Evolutionary conservation across 2,329 filamentous ascomycete genomes (phyloP).

Genomic region (Aphanocladium album): DNA sequence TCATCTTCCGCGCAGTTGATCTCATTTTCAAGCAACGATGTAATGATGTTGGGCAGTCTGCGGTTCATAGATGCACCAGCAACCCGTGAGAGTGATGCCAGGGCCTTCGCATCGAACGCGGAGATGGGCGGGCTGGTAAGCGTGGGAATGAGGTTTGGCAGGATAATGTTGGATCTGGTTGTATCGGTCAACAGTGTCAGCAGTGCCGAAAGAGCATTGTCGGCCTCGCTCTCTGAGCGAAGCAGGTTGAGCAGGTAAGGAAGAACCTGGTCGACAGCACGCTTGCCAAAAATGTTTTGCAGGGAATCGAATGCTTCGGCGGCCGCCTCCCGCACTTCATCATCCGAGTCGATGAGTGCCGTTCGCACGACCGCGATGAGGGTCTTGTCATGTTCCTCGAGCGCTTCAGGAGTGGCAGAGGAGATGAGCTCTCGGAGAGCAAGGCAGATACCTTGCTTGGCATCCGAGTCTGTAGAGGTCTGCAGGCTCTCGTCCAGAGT

Average conservation of each 20-base stretch:
- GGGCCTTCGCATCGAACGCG: slow-evolving; percentile 87
- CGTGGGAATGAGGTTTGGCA: slow-evolving; percentile 93
- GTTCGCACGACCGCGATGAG: slow-evolving; percentile 91
- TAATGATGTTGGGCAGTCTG: slow-evolving; percentile 82
- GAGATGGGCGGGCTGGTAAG: slow-evolving; percentile 86
- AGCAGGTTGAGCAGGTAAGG: slow-evolving; percentile 89
- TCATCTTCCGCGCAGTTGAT: slow-evolving; percentile 70
- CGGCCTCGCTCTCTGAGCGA: slow-evolving; percentile 77
- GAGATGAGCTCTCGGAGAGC: slow-evolving; percentile 89
- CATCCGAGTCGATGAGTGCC: slow-evolving; percentile 83
- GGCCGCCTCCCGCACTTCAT: slow-evolving; percentile 88
- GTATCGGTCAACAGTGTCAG: slow-evolving; percentile 91
- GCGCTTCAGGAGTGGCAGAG: slow-evolving; percentile 78
- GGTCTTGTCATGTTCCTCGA: slow-evolving; percentile 92
- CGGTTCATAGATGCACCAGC: slow-evolving; percentile 88
- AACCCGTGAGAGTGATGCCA: slow-evolving; percentile 89
- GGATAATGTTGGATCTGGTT: slow-evolving; percentile 89
- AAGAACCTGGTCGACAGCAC: slow-evolving; percentile 89
- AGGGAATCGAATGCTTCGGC: slow-evolving; percentile 96
- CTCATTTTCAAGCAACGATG: slow-evolving; percentile 90
- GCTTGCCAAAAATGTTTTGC: slow-evolving; percentile 90
- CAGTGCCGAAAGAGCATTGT: slow-evolving; percentile 87
- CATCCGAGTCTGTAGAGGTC: slow-evolving; percentile 82
- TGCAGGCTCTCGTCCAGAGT: slow-evolving; percentile 89
- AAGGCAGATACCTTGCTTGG: slow-evolving; percentile 95